Base-by-base conservation (phyloP, 2,329 filamentous ascomycete species). In the Trichoderma lentiforme region DNA sequence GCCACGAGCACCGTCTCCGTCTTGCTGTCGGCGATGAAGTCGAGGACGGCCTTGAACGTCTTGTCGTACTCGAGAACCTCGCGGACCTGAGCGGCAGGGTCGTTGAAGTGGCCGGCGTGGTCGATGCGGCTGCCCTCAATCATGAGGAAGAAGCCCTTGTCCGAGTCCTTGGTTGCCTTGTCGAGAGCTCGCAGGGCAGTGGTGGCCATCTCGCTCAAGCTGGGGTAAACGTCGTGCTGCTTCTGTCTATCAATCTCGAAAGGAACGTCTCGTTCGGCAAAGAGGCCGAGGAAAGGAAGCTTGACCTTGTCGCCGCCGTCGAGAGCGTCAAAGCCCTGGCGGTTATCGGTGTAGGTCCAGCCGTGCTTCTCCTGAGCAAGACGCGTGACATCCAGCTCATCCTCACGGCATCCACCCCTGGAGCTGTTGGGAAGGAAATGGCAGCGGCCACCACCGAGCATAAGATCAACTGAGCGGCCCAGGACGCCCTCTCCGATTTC, bases 81-180 rank as follows among this genome's bases (percentile, higher is more conserved):
- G 76, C 93, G 91, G 12, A 95, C 93, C 78, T 96, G 93, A 1
- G 93, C 92, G 11, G 92, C 93, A 0, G 93, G 93, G 76, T 96
- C 93, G 76, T 96, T 96, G 74, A 88, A 89, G 79, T 96, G 93
- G 7, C 94, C 96, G 4, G 96, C 95, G 80, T 99, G 96, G 78
- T 99, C 96, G 77, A 99, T 98, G 56, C 96, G 88, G 77, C 93
- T 97, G 5, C 95, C 96, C 82, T 99, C 96, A 73, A 99, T 97
- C 95, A 99, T 97, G 76, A 99, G 86, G 83, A 99, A 99, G 86
- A 98, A 99, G 5, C 96, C 96, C 81, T 97, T 90, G 56, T 98
- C 94, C 74, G 89, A 94, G 78, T 95, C 86, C 78, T 89, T 86
- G 0, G 96, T 98, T 0, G 95, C 96, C 72, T 90, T 90, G 74